Percentiles rank a stretch among this genome's conserved stretches.
phyloP scores from a whole-genome alignment of 2,329 filamentous ascomycete species.

The Fusarium caatingaense region DNA sequence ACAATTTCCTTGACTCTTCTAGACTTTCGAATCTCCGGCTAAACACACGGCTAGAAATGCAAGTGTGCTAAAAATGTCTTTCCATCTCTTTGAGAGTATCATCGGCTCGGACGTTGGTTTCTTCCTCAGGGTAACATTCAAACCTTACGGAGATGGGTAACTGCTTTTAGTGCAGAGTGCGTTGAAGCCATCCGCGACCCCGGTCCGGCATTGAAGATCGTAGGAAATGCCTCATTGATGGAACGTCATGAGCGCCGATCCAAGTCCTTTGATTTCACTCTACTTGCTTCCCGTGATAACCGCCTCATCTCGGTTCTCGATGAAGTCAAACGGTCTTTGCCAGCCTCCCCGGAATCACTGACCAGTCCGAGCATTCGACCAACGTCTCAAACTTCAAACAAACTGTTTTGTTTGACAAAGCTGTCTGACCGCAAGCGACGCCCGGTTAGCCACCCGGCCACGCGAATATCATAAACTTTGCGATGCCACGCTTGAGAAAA shows the following conservation, averaged over 20 bases:
- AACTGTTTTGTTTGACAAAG: slow-evolving; percentile 17
- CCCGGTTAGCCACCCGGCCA: slow-evolving; percentile 15
- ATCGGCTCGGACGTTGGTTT: slow-evolving; percentile 12
- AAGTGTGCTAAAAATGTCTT: slow-evolving; percentile 7
- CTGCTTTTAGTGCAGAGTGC: slow-evolving; percentile 18
- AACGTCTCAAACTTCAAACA: slow-evolving; percentile 34
- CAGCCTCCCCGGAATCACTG: slow-evolving; percentile 15
- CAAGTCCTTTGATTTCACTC: slow-evolving; percentile 35
- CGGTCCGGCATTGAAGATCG: slow-evolving; percentile 22
- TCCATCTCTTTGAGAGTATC: neutral
- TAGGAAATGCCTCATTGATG: slow-evolving; percentile 34
- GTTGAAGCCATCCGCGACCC: slow-evolving; percentile 24
- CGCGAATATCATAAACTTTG: slow-evolving; percentile 4
- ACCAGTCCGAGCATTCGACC: slow-evolving; percentile 16
- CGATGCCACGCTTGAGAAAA: slow-evolving; percentile 8
- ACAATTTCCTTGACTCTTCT: neutral
- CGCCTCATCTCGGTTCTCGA: neutral
- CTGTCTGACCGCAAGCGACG: slow-evolving; percentile 17
- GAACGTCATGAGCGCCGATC: slow-evolving; percentile 31
- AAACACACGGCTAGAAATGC: slow-evolving; percentile 1
- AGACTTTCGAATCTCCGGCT: slow-evolving; percentile 19
- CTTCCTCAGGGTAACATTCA: slow-evolving; percentile 12
- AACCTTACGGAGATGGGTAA: slow-evolving; percentile 15
- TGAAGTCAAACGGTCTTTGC: neutral
- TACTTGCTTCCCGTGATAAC: neutral